A percentile compares a stretch with the other conserved stretches of the same genome.
These are phyloP conservation scores for Chalaropsis ovoidea DNA, from an alignment of 2,329 filamentous ascomycete species.

Conservation along the genomic window DNA sequence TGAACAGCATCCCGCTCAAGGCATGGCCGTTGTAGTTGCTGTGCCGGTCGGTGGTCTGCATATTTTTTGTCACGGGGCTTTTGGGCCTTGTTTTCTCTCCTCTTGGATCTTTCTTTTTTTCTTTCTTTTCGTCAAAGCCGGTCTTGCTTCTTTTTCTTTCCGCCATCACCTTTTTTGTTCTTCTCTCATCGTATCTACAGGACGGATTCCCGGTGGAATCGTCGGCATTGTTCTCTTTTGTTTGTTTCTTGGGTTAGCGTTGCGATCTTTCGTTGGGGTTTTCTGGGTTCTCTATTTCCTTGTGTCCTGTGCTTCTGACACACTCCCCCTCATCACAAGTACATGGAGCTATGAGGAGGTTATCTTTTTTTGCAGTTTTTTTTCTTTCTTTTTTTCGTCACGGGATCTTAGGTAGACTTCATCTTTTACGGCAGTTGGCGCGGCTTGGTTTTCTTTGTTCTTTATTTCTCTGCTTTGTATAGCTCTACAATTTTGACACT, in stretches of 20 bases:
- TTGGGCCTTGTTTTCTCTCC: neutral
- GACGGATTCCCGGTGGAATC: neutral
- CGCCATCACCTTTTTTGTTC: constrained; percentile 10
- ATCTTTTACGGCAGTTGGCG: neutral
- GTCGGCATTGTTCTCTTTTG: neutral
- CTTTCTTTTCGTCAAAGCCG: neutral
- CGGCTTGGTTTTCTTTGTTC: neutral
- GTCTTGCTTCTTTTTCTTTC: constrained; percentile 14
- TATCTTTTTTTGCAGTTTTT: neutral
- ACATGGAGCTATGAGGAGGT: neutral
- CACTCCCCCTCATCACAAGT: neutral
- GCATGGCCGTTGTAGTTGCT: constrained; percentile 1
- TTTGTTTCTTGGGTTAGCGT: constrained; percentile 10
- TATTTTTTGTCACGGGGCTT: neutral
- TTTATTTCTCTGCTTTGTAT: neutral
- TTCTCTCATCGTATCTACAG: constrained; percentile 11
- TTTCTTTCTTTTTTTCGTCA: neutral
- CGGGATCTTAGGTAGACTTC: constrained; percentile 5
- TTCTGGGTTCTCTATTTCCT: neutral
- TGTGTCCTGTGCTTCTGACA: neutral
- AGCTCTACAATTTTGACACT: neutral
- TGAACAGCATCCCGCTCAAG: constrained; percentile 38
- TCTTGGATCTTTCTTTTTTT: constrained; percentile 6
- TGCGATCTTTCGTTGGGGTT: neutral
- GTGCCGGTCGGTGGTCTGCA: neutral